Conservation (phyloP, 441 rosid species). For the Flueggea neowawraea region DNA sequence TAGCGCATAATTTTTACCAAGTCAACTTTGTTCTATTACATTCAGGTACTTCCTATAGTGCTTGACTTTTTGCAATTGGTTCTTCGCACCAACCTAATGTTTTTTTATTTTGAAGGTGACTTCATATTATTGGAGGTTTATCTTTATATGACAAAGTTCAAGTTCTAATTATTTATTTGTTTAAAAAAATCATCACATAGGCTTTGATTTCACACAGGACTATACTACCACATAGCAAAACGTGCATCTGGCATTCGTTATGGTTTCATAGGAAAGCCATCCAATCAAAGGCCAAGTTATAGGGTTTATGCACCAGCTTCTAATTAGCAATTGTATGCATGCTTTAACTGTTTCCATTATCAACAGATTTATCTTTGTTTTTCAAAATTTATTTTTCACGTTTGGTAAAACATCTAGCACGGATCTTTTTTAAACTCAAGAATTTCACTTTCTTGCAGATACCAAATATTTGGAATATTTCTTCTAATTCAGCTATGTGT, state of each 20-base stretch:
- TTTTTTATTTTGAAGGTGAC: constrained; percentile 97
- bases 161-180: constrained; percentile 7
- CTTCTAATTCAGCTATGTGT: constrained; percentile 88
- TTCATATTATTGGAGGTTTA: neutral
- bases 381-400: neutral
- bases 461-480: constrained; percentile 89
- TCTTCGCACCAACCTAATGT: constrained; percentile 89
- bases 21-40: constrained; percentile 10
- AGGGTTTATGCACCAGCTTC: constrained; percentile 9
- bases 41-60: constrained; percentile 72
- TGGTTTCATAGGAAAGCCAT: constrained; percentile 85
- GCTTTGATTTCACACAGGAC: constrained; percentile 39
- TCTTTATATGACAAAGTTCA: neutral
- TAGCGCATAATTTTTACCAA: neutral
- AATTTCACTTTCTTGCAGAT: constrained; percentile 46
- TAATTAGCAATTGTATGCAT: neutral
- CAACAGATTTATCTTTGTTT: neutral
- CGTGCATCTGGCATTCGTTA: constrained; percentile 83
- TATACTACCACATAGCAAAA: constrained; percentile 91
- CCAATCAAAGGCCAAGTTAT: constrained; percentile 92
- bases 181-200: constrained; percentile 3
- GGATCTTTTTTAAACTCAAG: constrained; percentile 11
- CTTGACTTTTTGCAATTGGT: constrained; percentile 75
- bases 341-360: neutral
- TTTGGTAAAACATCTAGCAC: neutral